Conservation (phyloP, 129 eudicot genomes). For the Flaveria sonorensis region DNA sequence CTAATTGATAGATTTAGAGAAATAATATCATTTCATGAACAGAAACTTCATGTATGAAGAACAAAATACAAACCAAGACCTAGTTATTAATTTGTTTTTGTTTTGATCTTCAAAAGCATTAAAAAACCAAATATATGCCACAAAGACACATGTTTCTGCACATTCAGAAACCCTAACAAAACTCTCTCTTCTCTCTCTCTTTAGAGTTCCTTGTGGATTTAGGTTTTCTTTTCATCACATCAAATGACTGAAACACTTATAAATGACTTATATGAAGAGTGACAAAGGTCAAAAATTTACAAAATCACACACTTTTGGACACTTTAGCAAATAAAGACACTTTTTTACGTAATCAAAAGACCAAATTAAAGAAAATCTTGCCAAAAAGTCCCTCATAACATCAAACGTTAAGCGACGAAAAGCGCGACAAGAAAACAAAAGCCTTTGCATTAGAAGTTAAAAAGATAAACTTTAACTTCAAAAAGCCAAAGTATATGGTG, state of each 20-base stretch:
- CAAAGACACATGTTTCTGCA: constrained; percentile 20
- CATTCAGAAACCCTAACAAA: constrained; percentile 55
- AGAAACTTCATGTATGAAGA: constrained; percentile 11
- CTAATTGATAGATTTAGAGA: constrained; percentile 5
- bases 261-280: constrained; percentile 24
- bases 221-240: constrained; percentile 6
- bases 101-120: constrained; percentile 12
- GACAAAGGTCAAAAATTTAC: constrained; percentile 38
- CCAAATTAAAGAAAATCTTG: constrained; percentile 20
- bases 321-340: constrained; percentile 36
- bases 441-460: background rate
- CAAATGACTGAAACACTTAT: constrained; percentile 22
- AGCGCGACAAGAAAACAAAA: background rate
- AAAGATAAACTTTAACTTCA: background rate
- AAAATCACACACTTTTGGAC: constrained; percentile 27
- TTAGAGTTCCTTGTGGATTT: constrained; percentile 19
- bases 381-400: constrained; percentile 8
- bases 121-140: constrained; percentile 5
- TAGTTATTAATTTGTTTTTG: background rate
- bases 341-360: constrained; percentile 6
- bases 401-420: background rate
- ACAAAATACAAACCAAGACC: constrained; percentile 2
- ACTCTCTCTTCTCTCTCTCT: constrained; percentile 31
- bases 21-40: constrained; percentile 18
- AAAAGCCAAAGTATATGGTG: no score